Evolutionary conservation across 805 yeast genomes (phyloP).

Genomic region (Starmerella etchellsii): DNA sequence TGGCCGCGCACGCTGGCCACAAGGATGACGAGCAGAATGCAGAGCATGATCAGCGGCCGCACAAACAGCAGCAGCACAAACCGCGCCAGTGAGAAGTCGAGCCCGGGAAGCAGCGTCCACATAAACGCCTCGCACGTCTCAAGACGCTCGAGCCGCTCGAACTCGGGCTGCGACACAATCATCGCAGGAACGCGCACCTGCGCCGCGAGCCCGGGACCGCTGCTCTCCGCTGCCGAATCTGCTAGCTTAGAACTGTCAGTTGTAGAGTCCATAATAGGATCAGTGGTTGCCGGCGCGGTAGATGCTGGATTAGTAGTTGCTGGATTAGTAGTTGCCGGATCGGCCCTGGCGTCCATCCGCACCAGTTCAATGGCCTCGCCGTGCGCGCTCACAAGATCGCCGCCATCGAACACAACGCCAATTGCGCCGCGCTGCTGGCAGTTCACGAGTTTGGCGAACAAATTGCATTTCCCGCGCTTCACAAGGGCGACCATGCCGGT

Average conservation of each 20-base stretch:
- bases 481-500: conserved; percentile 25
- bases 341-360: conserved; percentile 6
- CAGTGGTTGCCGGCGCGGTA: conserved; percentile 36
- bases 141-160: conserved; percentile 20
- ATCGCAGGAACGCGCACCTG: conserved; percentile 36
- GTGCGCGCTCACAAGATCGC: background rate
- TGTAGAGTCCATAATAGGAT: conserved; percentile 37
- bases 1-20: conserved; percentile 27
- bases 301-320: conserved; percentile 21
- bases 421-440: conserved; percentile 36
- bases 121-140: conserved; percentile 7
- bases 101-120: conserved; percentile 11
- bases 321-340: conserved; percentile 13
- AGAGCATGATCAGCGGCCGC: conserved; percentile 31
- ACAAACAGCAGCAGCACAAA: conserved; percentile 30
- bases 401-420: conserved; percentile 35
- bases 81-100: conserved; percentile 25
- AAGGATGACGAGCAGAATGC: conserved; percentile 28
- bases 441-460: conserved; percentile 33
- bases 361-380: background rate
- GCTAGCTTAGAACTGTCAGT: conserved; percentile 34
- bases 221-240: conserved; percentile 48
- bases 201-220: conserved; percentile 34
- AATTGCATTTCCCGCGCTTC: conserved; percentile 32
- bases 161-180: conserved; percentile 38